These are phyloP conservation scores for Veloboletus limbatus DNA, from an alignment of 1,284 basidiomycete species.

Conservation along the genomic window DNA sequence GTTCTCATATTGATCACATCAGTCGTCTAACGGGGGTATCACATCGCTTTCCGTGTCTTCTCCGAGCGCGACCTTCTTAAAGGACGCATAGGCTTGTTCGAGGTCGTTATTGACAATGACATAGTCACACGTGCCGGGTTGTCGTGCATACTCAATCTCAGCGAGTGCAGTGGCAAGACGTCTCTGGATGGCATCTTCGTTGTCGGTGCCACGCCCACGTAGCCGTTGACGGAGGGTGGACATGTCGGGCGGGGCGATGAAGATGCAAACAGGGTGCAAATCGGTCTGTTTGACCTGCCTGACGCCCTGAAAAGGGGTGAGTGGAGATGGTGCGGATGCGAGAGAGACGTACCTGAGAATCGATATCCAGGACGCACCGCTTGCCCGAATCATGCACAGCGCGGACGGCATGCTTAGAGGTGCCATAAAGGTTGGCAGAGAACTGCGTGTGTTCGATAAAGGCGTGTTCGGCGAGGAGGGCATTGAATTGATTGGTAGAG, in stretches of 20 bases:
- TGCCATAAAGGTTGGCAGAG: conserved; percentile 93
- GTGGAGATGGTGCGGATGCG: neutral
- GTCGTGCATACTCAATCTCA: conserved; percentile 86
- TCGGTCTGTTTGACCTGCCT: conserved; percentile 80
- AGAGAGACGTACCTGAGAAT: conserved; percentile 66
- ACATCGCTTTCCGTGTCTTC: conserved; percentile 50
- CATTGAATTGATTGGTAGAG: conserved; percentile 55
- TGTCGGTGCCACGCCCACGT: conserved; percentile 82
- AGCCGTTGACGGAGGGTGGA: conserved; percentile 67
- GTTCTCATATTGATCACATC: conserved; percentile 10
- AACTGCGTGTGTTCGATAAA: conserved; percentile 84
- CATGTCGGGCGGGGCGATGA: conserved; percentile 88
- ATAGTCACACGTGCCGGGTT: conserved; percentile 73
- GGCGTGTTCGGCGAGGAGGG: conserved; percentile 58
- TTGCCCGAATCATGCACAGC: conserved; percentile 59
- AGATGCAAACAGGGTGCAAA: conserved; percentile 87
- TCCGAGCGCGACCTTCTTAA: conserved; percentile 73
- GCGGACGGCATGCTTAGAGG: conserved; percentile 69
- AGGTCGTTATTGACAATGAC: conserved; percentile 93
- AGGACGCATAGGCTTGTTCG: conserved; percentile 74
- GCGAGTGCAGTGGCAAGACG: conserved; percentile 78
- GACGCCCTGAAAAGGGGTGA: conserved; percentile 65
- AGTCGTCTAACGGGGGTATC: conserved; percentile 61
- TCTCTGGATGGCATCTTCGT: conserved; percentile 68
- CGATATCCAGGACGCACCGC: conserved; percentile 94